Evolutionary conservation across 2,329 filamentous ascomycete genomes (phyloP), one percentile per base, ranked within the genome.

Genomic region (Periconia macrospinosa): DNA sequence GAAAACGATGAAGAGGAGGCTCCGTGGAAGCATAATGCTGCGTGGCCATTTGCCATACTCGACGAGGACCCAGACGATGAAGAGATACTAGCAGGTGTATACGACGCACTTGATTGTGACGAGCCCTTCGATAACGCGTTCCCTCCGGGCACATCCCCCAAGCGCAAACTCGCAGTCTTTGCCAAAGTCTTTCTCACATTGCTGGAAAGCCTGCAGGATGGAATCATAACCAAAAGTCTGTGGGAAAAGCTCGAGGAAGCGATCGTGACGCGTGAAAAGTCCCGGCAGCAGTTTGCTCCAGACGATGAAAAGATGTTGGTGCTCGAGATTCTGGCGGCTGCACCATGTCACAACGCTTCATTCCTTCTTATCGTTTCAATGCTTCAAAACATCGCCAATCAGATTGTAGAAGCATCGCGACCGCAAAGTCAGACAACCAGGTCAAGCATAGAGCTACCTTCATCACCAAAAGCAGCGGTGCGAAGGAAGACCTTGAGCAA

Each of bases 351-450:
- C 74, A 94, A 91, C 68, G 92, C 96, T 51, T 89, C 89, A 0
- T 96, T 97, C 66, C 89, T 96, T 2, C 92, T 97, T 59, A 77
- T 97, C 15, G 91, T 88, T 0, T 86, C 90, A 9, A 92, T 92
- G 74, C 80, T 97, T 11, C 80, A 81, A 19, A 79, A 81, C 11
- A 79, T 88, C 37, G 75, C 80, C 27, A 77, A 78, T 33, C 85
- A 88, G 63, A 72, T 86, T 7, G 67, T 78, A 51, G 60, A 60
- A 33, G 57, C 65, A 27, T 61, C 60, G 6, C 61, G 60, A 51
- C 53, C 66, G 6, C 54, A 62, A 7, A 52, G 61, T 2, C 60
- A 65, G 33, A 60, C 56, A 14, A 61, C 68, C 27, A 58, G 66
- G 7, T 62, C 68, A 5, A 70, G 69, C 54, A 40, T 61, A 19